These are phyloP conservation scores for Candida mattraensis DNA, from an alignment of 805 yeast genomes.

Conservation along the genomic window DNA sequence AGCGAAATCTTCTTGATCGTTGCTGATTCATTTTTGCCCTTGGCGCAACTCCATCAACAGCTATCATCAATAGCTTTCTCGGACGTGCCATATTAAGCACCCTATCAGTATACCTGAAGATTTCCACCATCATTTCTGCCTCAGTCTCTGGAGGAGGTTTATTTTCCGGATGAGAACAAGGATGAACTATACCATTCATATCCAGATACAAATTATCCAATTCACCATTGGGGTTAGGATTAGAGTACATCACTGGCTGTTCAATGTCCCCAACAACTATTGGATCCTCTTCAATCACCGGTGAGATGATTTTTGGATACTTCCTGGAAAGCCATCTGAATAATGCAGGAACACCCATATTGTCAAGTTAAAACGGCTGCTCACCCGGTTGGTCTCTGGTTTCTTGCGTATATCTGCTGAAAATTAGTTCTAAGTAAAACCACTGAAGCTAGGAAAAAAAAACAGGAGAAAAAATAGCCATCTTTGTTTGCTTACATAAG, in stretches of 20 bases:
- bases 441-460: neutral
- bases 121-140: constrained; percentile 93
- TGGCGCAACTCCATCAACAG: constrained; percentile 99
- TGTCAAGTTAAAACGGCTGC: too few species aligned
- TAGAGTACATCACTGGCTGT: constrained; percentile 64
- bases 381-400: too few species aligned
- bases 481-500: neutral
- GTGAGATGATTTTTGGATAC: constrained; percentile 91
- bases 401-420: too few species aligned
- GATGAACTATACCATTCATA: constrained; percentile 99
- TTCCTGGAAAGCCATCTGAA: constrained; percentile 93
- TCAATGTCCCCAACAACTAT: constrained; percentile 57
- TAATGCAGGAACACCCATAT: constrained; percentile 96
- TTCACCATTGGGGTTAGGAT: constrained; percentile 94
- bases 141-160: constrained; percentile 95
- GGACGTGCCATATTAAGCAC: constrained; percentile 95
- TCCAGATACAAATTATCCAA: constrained; percentile 90
- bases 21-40: constrained; percentile 98
- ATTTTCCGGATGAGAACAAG: constrained; percentile 97
- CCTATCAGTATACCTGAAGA: constrained; percentile 88
- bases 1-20: constrained; percentile 87
- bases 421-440: too few species aligned
- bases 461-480: neutral
- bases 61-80: constrained; percentile 86
- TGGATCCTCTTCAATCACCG: constrained; percentile 76